Percentiles rank a stretch among this genome's conserved stretches.
Evolutionary conservation across 768 basidiomycete species (phyloP).

Genomic region (Cystofilobasidium capitatum): DNA sequence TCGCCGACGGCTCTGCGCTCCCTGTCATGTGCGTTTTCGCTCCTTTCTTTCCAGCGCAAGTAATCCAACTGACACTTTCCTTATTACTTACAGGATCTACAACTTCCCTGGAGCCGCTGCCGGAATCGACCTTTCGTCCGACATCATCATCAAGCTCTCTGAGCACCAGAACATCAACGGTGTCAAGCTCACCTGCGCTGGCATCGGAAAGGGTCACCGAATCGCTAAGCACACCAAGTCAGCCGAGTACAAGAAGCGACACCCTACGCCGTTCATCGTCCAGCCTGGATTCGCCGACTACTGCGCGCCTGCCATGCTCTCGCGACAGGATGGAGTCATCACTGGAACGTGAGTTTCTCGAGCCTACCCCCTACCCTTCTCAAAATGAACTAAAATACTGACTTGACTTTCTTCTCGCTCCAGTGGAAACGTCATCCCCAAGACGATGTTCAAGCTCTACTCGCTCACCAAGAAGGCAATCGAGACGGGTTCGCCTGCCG

Average conservation of each 20-base stretch:
- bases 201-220: slow-evolving; percentile 67
- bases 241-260: slow-evolving; percentile 33
- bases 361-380: background rate
- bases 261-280: slow-evolving; percentile 38
- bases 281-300: slow-evolving; percentile 67
- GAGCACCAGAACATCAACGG: slow-evolving; percentile 78
- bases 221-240: slow-evolving; percentile 50
- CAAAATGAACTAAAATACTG: background rate
- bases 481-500: slow-evolving; percentile 34
- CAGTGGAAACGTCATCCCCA: slow-evolving; percentile 40
- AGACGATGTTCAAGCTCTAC: slow-evolving; percentile 42
- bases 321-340: slow-evolving; percentile 57
- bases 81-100: slow-evolving; percentile 40
- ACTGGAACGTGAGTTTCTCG: slow-evolving; percentile 41
- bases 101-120: slow-evolving; percentile 60
- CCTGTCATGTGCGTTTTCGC: slow-evolving; percentile 47
- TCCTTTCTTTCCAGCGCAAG: background rate
- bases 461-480: slow-evolving; percentile 36
- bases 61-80: background rate
- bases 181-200: slow-evolving; percentile 70
- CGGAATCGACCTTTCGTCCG: slow-evolving; percentile 74
- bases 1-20: slow-evolving; percentile 44
- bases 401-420: background rate
- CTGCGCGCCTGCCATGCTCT: slow-evolving; percentile 50
- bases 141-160: slow-evolving; percentile 58